Evolutionary conservation across 208 protist species (phyloP).

Genomic region (Novymonas esmeraldas): DNA sequence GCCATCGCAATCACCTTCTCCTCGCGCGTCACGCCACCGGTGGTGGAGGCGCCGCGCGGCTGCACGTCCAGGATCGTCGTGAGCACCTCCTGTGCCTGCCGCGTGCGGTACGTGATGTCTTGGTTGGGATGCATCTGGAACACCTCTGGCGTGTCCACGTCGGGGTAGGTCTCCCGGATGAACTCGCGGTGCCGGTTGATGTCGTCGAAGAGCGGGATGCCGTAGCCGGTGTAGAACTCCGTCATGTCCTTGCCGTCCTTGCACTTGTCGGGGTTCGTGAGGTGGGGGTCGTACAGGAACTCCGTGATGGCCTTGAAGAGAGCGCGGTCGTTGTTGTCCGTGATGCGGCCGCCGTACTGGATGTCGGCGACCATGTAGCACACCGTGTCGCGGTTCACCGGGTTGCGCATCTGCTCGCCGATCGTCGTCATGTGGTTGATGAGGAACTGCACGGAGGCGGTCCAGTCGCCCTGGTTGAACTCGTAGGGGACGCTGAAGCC

Average conservation of each 20-base stretch:
- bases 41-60: constrained; percentile 89
- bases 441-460: constrained; percentile 96
- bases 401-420: constrained; percentile 93
- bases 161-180: constrained; percentile 94
- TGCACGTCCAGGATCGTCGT: constrained; percentile 97
- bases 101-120: constrained; percentile 94
- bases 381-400: constrained; percentile 93
- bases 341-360: constrained; percentile 99
- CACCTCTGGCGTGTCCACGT: constrained; percentile 96
- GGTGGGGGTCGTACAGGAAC: constrained; percentile 90
- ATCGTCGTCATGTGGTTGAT: constrained; percentile 98
- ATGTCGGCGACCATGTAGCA: constrained; percentile 99
- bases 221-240: constrained; percentile 86
- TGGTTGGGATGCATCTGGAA: constrained; percentile 98
- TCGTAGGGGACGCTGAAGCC: constrained; percentile 99
- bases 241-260: constrained; percentile 84
- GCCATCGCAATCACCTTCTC: constrained; percentile 92
- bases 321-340: constrained; percentile 98
- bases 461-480: constrained; percentile 98
- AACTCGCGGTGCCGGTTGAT: constrained; percentile 94
- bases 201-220: constrained; percentile 93
- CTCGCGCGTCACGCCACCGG: constrained; percentile 92
- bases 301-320: constrained; percentile 98
- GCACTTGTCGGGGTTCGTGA: constrained; percentile 91
- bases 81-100: constrained; percentile 93